These are phyloP conservation scores for Primulina eburnea DNA, from an alignment of 257 asterid genomes.

Conservation along the genomic window DNA sequence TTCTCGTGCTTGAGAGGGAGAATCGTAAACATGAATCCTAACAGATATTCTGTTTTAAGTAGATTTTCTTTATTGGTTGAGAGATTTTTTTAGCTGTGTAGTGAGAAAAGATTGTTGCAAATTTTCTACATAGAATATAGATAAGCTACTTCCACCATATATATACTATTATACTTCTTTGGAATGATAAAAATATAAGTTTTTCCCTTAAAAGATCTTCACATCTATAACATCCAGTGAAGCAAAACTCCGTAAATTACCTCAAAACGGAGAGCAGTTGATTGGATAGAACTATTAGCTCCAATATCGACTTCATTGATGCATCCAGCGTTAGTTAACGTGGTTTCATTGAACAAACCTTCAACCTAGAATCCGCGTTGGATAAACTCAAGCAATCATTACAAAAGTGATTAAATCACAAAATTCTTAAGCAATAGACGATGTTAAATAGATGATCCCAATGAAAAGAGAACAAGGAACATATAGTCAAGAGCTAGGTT, in stretches of 20 bases:
- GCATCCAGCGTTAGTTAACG: constrained; percentile 32
- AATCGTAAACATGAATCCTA: background rate
- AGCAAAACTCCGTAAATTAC: constrained; percentile 35
- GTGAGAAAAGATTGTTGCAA: background rate
- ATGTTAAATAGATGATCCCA: background rate
- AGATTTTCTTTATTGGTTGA: no score
- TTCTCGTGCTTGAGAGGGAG: background rate
- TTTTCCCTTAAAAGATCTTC: background rate
- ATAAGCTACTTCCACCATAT: no score
- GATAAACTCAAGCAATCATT: background rate
- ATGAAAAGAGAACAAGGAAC: constrained; percentile 8
- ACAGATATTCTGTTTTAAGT: background rate
- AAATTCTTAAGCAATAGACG: background rate
- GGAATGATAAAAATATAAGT: no score
- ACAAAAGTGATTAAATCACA: background rate
- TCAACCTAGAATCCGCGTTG: constrained; percentile 33
- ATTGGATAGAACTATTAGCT: constrained; percentile 32
- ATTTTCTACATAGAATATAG: no score
- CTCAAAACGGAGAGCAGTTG: constrained; percentile 79
- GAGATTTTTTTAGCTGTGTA: background rate
- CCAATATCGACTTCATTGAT: constrained; percentile 31
- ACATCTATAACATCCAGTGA: constrained; percentile 8
- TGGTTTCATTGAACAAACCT: constrained; percentile 14
- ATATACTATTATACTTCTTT: no score
- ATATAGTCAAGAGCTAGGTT: constrained; percentile 15